These are phyloP conservation scores for Fusarium veterinarium DNA, from an alignment of 2,329 filamentous ascomycete genomes.

Conservation along the genomic window DNA sequence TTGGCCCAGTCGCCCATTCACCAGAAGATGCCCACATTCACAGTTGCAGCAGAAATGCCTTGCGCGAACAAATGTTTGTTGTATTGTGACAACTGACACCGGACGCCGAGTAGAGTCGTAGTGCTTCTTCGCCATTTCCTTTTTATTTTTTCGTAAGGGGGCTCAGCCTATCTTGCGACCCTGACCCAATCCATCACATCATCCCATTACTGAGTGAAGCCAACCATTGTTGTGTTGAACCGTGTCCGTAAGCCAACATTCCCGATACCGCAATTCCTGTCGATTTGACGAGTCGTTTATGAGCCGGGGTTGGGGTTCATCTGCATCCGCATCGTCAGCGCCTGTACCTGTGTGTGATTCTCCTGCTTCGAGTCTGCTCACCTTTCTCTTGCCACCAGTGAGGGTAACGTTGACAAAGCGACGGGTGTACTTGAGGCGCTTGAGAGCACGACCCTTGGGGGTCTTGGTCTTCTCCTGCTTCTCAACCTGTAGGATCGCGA, in stretches of 20 bases:
- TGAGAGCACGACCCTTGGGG: constrained; percentile 97
- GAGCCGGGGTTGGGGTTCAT: constrained; percentile 89
- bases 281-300: constrained; percentile 57
- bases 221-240: constrained; percentile 47
- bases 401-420: constrained; percentile 98
- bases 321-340: constrained; percentile 60
- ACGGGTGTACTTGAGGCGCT: constrained; percentile 95
- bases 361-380: constrained; percentile 55
- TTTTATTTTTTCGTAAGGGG: constrained; percentile 43
- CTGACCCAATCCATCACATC: constrained; percentile 52
- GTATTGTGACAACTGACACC: constrained; percentile 57
- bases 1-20: neutral
- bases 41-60: constrained; percentile 7
- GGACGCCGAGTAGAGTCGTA: constrained; percentile 54
- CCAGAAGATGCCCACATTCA: constrained; percentile 23
- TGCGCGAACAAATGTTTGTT: constrained; percentile 51
- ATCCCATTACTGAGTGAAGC: constrained; percentile 49
- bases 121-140: constrained; percentile 52
- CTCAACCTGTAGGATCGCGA: constrained; percentile 71
- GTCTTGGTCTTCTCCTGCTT: constrained; percentile 95
- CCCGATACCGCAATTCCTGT: constrained; percentile 45
- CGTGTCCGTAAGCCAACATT: constrained; percentile 47
- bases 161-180: constrained; percentile 53
- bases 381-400: constrained; percentile 99
- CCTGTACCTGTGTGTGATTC: neutral